Evolutionary conservation across 2,329 filamentous ascomycete species (phyloP).

Genomic region (Incumbomyces lentus): DNA sequence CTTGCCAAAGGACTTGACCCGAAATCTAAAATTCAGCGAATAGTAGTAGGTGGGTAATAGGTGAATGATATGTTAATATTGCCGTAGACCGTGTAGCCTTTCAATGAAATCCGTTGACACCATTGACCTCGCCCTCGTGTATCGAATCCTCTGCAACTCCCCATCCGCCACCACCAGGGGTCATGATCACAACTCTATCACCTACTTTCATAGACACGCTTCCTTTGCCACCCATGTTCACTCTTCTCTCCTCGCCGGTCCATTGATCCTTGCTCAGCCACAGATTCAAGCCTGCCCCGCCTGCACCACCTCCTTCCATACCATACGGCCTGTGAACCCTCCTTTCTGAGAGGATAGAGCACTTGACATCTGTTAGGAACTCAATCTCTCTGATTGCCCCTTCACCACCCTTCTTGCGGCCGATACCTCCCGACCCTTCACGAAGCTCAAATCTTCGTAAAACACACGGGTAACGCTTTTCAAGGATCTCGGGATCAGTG

Average conservation of each 20-base stretch:
- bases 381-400: slow-evolving; percentile 75
- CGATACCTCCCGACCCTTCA: slow-evolving; percentile 53
- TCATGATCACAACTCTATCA: slow-evolving; percentile 48
- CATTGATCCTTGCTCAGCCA: slow-evolving; percentile 55
- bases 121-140: no score
- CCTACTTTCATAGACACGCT: slow-evolving; percentile 49
- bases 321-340: slow-evolving; percentile 72
- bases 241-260: slow-evolving; percentile 29
- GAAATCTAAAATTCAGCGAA: no score
- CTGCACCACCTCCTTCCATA: slow-evolving; percentile 71
- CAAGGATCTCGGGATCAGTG: slow-evolving; percentile 72
- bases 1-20: no score
- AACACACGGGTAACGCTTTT: slow-evolving; percentile 67
- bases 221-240: slow-evolving; percentile 54
- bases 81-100: no score
- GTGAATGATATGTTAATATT: no score
- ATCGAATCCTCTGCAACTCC: slow-evolving; percentile 21
- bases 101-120: no score
- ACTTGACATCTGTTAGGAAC: slow-evolving; percentile 69
- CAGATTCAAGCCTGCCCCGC: slow-evolving; percentile 67
- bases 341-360: slow-evolving; percentile 69
- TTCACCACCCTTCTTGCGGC: slow-evolving; percentile 60
- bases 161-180: slow-evolving; percentile 41
- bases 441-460: slow-evolving; percentile 62
- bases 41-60: no score